Percentiles rank a stretch among this genome's conserved stretches.
Evolutionary conservation across 345 rosid genomes (phyloP).

Genomic region (Geranium rotundifolium): DNA sequence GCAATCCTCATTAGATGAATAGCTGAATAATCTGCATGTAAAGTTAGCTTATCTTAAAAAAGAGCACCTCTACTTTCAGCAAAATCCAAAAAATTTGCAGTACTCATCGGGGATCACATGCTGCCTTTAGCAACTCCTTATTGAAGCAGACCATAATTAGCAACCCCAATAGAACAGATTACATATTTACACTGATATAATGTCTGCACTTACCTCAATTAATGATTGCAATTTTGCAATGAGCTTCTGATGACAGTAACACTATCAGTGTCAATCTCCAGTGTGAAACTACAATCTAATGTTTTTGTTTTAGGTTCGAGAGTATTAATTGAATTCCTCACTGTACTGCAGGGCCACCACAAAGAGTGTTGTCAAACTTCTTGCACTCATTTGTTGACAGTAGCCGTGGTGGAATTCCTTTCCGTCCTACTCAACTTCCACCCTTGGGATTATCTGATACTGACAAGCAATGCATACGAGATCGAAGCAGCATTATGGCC

Average conservation of each 20-base stretch:
- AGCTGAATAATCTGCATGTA: background rate
- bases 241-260: background rate
- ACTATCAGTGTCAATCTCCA: background rate
- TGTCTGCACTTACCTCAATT: no score
- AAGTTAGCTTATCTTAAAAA: background rate
- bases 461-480: constrained; percentile 97
- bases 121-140: background rate
- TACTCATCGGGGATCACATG: background rate
- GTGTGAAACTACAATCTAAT: background rate
- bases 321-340: background rate
- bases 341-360: constrained; percentile 76
- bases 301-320: background rate
- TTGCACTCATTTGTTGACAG: constrained; percentile 91
- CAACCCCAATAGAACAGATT: no score
- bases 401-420: constrained; percentile 74
- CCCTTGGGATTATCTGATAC: constrained; percentile 72
- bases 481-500: constrained; percentile 98
- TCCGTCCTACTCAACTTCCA: constrained; percentile 76
- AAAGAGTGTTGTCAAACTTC: constrained; percentile 71
- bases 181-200: no score
- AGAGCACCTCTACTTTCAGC: background rate
- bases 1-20: background rate
- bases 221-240: background rate
- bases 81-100: background rate
- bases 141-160: background rate